Evolutionary conservation across 768 basidiomycete species (phyloP), one percentile per base, ranked within the genome.

Genomic region (Sporobolomyces pararoseus): DNA sequence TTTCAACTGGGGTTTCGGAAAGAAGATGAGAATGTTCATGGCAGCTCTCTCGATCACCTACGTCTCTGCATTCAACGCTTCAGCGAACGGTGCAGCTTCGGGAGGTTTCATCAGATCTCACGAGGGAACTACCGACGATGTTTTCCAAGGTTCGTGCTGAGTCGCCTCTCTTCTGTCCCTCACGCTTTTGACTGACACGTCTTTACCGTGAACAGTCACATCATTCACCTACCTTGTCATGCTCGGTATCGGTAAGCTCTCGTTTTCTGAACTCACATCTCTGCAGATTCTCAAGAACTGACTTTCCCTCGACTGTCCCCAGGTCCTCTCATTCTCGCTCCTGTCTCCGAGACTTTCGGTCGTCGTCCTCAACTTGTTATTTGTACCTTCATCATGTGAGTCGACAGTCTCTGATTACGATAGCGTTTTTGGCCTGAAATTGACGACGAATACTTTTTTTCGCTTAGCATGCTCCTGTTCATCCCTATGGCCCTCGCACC

Each of bases 341-440:
- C 74, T 6, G 49, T 75, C 32, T 66, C 63, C 12, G 76, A 77
- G 50, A 68, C 74, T 13, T 75, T 71, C 61, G 76, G 76, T 23
- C 66, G 76, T 2, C 59, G 76, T 0, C 75, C 76, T 9, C 75
- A 74, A 66, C 70, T 77, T 27, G 66, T 66, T 17, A 65, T 72
- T 47, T 64, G 75, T 32, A 68, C 66, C 21, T 61, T 62, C 42
- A 60, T 60, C 25, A 34, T 75, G 71, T 75, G 23, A 51, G 75
- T 57, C 39, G 39, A 17, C 17, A 42, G n/a, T n/a, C 19, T 34
- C 35, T 7, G 7, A 23, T 47, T 47, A 13, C 46, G 46, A 42
- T 10, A 42, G 39, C 10, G 10, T 42, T 42, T 10, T 17, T 10
- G 39, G 9, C 39, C 39, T 42, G 17, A 17, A 42, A 42, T 9